A percentile compares a stretch with the other conserved stretches of the same genome.
Conservation (phyloP, 2,329 filamentous ascomycete genomes). For the Aureobasidium uvarum region DNA sequence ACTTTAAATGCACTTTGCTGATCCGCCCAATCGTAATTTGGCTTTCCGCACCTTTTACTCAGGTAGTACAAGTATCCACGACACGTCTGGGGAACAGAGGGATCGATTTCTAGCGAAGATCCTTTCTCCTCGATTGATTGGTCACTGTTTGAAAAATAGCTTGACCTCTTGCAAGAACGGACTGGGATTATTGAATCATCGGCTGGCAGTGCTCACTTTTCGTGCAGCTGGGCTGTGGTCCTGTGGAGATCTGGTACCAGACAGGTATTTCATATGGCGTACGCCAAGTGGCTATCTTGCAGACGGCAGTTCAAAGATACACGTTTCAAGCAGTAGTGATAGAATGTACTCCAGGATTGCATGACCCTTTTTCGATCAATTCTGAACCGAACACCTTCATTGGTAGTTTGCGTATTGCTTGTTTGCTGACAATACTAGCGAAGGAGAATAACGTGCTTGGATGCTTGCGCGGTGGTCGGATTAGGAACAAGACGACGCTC, state of each 20-base stretch:
- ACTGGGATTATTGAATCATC: neutral
- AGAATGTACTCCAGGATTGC: neutral
- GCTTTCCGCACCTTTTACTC: slow-evolving; percentile 21
- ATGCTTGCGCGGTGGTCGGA: neutral
- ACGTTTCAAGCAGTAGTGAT: neutral
- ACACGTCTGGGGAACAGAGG: neutral
- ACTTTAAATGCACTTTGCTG: slow-evolving; percentile 7
- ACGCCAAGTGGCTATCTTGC: neutral
- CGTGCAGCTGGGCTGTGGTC: slow-evolving; percentile 7
- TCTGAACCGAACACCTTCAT: neutral
- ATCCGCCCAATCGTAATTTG: slow-evolving; percentile 17
- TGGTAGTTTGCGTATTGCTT: neutral
- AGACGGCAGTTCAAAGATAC: neutral
- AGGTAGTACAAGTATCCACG: neutral
- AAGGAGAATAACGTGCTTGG: neutral
- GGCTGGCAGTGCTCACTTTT: slow-evolving; percentile 1
- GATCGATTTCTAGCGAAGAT: slow-evolving; percentile 2
- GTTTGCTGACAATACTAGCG: neutral
- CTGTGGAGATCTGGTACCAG: neutral
- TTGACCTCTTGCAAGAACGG: neutral
- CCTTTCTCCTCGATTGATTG: slow-evolving; percentile 2
- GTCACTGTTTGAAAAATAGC: slow-evolving; percentile 5
- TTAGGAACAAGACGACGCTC: neutral
- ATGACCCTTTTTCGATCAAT: neutral
- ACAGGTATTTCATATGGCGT: neutral